Evolutionary conservation across 1,284 basidiomycete genomes (phyloP).

Genomic region (Porogramme epimiltina): DNA sequence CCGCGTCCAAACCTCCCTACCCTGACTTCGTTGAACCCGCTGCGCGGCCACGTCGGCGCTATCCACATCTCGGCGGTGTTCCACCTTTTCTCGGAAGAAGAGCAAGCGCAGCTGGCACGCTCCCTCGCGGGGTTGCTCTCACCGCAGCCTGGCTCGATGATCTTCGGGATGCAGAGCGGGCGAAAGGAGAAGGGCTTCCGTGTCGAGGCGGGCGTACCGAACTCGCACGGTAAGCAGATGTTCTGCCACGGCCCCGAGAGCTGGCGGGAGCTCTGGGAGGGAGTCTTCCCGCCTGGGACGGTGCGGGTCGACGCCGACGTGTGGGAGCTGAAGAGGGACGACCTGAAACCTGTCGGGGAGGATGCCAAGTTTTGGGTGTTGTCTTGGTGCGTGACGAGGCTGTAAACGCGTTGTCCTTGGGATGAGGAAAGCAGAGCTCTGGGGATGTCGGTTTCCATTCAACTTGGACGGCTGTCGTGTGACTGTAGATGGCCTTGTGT

Average conservation of each 20-base stretch:
- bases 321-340: slow-evolving; percentile 7
- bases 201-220: slow-evolving; percentile 1
- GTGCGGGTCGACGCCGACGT: slow-evolving; percentile 36
- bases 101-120: slow-evolving; percentile 40
- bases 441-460: background rate
- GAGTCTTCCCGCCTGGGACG: slow-evolving; percentile 39
- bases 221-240: slow-evolving; percentile 10
- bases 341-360: slow-evolving; percentile 5
- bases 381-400: slow-evolving; percentile 15
- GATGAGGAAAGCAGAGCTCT: background rate
- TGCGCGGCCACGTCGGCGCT: slow-evolving; percentile 43
- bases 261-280: slow-evolving; percentile 46
- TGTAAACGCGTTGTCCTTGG: background rate
- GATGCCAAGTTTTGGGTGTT: slow-evolving; percentile 11
- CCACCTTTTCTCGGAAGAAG: slow-evolving; percentile 46
- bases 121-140: slow-evolving; percentile 40
- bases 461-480: background rate
- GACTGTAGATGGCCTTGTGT: background rate
- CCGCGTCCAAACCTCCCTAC: slow-evolving; percentile 34
- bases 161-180: slow-evolving; percentile 34
- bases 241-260: slow-evolving; percentile 40
- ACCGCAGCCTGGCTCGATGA: slow-evolving; percentile 34
- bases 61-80: slow-evolving; percentile 49
- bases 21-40: slow-evolving; percentile 39
- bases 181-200: slow-evolving; percentile 21